phyloP scores from a whole-genome alignment of 192 early-diverging fungal species.

The Coemansia sp. region DNA sequence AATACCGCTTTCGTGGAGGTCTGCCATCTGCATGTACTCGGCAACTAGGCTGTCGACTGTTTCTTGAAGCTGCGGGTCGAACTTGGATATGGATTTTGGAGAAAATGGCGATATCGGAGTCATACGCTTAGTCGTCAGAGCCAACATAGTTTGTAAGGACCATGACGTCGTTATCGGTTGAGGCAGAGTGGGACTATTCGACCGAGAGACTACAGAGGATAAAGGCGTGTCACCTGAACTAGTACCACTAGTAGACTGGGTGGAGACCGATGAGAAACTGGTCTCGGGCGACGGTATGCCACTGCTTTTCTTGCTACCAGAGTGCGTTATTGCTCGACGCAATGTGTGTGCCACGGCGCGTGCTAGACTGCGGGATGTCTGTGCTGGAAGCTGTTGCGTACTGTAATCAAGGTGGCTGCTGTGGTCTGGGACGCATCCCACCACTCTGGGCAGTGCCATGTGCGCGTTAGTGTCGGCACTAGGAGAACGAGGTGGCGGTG shows the following conservation, averaged over 20 bases:
- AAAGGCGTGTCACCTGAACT: not conserved
- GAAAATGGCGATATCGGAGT: not conserved
- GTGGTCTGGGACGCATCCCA: not conserved
- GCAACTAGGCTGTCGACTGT: slow-evolving; percentile 11
- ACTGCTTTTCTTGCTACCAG: not conserved
- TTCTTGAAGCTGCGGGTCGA: not conserved
- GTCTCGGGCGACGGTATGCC: not conserved
- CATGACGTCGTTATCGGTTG: not conserved
- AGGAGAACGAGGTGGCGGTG: not conserved
- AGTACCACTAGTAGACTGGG: not conserved
- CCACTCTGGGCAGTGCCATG: not conserved
- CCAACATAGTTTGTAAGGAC: slow-evolving; percentile 7
- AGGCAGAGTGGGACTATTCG: not conserved
- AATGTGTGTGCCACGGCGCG: not conserved
- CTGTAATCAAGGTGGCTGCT: not conserved
- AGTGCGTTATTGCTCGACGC: not conserved
- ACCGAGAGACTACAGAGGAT: not conserved
- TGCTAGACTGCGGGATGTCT: not conserved
- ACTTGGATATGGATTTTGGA: not conserved
- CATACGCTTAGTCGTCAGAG: not conserved
- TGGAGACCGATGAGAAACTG: not conserved
- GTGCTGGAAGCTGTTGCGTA: not conserved
- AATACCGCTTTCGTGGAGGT: slow-evolving; percentile 20
- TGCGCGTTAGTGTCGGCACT: not conserved
- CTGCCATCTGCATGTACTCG: slow-evolving; percentile 28